Evolutionary conservation across 768 basidiomycete genomes (phyloP), one percentile per base, ranked within the genome.

Genomic region (Naganishia vaughanmartiniae): DNA sequence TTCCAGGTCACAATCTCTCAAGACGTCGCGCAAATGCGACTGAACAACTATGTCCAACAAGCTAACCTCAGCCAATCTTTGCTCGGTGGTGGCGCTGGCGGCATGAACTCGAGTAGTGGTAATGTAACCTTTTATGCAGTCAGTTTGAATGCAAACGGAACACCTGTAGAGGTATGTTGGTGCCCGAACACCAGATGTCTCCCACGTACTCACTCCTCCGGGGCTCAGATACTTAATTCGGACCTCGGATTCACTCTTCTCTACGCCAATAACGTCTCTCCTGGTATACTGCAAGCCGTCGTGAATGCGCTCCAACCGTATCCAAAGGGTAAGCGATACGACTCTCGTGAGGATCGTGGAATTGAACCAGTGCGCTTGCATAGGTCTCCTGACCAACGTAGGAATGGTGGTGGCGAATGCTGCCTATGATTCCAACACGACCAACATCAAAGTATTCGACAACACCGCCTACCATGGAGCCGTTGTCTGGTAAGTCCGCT

Each of bases 391-490:
- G 14, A 85, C 84, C n/a, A 82, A 84, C 66, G 76, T 84, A 65
- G 84, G 84, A 11, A 84, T 84, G 84, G 80, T 85, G 11, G 82
- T 83, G 15, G 82, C 84, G n/a, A 84, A 84, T 73, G 82, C 84
- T 4, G 83, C 83, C 4, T 84, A 84, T 66, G 83, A 83, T 66
- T 76, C 81, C 36, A 84, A 85, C 70, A 78, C 76, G 12, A 84
- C 83, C 11, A 80, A 83, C 69, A 80, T 84, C 51, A 75, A 81
- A 21, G 78, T 83, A 21, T 46, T 66, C 34, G 51, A 54, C 39
- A 55, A 70, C 10, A 55, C 33, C 4, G 78, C 76, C n/a, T 82
- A 81, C 70, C 83, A 83, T 74, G 82, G 81, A 24, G 82, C 80
- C 28, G 82, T 83, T 28, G 72, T 81, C 28, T 65, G 72, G 67